Conservation (phyloP, 2,329 filamentous ascomycete species). For the Claviceps digitariae region DNA sequence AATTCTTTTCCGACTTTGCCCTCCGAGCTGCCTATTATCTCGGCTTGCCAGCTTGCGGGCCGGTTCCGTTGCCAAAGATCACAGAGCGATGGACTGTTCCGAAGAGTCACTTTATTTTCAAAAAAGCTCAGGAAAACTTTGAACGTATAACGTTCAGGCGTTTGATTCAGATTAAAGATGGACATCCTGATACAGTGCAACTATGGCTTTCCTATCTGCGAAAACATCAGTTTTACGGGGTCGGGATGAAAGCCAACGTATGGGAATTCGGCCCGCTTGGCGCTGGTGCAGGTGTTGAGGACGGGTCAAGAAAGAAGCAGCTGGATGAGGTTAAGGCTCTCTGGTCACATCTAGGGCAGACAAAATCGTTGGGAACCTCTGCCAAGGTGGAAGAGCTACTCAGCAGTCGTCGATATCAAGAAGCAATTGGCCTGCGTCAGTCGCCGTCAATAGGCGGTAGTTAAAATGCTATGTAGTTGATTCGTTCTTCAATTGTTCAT, state of each 20-base stretch:
- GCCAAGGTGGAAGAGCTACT: conserved; percentile 46
- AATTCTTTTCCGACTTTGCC: conserved; percentile 91
- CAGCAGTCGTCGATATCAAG: conserved; percentile 34
- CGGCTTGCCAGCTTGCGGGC: conserved; percentile 71
- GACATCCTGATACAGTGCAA: conserved; percentile 76
- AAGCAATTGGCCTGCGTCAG: conserved; percentile 18
- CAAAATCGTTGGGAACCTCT: conserved; percentile 33
- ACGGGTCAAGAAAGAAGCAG: conserved; percentile 12
- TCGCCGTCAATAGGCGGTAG: conserved; percentile 3
- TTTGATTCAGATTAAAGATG: conserved; percentile 86
- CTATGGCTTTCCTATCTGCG: conserved; percentile 85
- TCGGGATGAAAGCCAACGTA: conserved; percentile 97
- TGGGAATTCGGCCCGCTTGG: conserved; percentile 73
- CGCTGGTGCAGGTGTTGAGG: conserved; percentile 26
- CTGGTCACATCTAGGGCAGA: conserved; percentile 43
- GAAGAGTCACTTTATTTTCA: conserved; percentile 79
- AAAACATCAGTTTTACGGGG: conserved; percentile 88
- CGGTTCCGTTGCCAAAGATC: conserved; percentile 72
- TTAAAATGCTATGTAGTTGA: not conserved
- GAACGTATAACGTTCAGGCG: conserved; percentile 78
- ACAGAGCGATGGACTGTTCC: conserved; percentile 93
- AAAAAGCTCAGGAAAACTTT: conserved; percentile 97
- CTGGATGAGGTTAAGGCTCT: conserved; percentile 29
- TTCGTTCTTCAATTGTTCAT: not conserved
- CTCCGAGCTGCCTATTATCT: conserved; percentile 91